Percentiles rank a stretch among this genome's conserved stretches.
These are phyloP conservation scores for Aspergillus egyptiacus DNA, from an alignment of 495 filamentous ascomycete species.

Conservation along the genomic window DNA sequence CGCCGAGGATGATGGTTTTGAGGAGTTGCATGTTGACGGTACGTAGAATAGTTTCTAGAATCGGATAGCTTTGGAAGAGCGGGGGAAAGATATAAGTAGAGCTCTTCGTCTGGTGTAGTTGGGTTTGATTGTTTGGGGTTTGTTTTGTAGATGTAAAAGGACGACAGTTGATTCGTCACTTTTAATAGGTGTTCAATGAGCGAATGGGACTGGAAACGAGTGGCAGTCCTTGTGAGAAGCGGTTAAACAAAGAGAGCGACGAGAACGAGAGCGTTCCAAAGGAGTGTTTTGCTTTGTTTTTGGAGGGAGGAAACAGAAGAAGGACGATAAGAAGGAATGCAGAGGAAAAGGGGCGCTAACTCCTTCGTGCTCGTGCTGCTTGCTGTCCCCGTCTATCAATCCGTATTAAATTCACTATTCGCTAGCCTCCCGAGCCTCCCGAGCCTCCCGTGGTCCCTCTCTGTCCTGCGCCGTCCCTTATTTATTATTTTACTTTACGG, in stretches of 20 bases:
- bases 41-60: too few species aligned
- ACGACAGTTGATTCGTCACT: background rate
- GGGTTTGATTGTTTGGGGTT: background rate
- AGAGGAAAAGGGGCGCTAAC: too few species aligned
- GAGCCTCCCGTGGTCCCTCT: too few species aligned
- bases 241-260: slow-evolving; percentile 15
- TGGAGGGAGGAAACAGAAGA: background rate
- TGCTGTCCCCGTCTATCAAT: too few species aligned
- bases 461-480: too few species aligned
- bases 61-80: too few species aligned
- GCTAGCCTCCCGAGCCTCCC: too few species aligned
- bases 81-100: background rate
- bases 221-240: slow-evolving; percentile 33
- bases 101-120: background rate
- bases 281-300: too few species aligned
- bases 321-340: background rate
- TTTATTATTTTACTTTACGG: too few species aligned
- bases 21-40: slow-evolving; percentile 17
- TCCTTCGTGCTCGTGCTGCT: too few species aligned
- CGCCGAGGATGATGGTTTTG: slow-evolving; percentile 29
- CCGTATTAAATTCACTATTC: too few species aligned
- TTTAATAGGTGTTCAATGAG: slow-evolving; percentile 21
- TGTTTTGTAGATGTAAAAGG: background rate
- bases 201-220: slow-evolving; percentile 39
- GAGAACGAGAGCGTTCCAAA: background rate